These are phyloP conservation scores for Aspergillus arachidicola DNA, from an alignment of 2,329 filamentous ascomycete species.

Conservation along the genomic window DNA sequence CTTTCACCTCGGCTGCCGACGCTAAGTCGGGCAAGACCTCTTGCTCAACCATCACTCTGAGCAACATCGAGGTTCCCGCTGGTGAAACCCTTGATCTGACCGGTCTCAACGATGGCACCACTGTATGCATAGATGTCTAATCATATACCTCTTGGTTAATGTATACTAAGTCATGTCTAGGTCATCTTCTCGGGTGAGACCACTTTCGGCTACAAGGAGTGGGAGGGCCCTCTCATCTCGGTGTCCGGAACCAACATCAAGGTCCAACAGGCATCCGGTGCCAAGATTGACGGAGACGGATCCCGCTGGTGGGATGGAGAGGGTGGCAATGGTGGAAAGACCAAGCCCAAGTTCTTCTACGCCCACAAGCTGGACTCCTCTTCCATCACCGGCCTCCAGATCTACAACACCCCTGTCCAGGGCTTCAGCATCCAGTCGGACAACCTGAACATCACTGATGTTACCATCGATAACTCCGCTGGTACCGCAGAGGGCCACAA, in stretches of 20 bases:
- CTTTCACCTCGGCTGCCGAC: constrained; percentile 33
- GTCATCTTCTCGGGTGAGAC: constrained; percentile 68
- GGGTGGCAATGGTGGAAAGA: constrained; percentile 62
- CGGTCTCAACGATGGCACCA: constrained; percentile 34
- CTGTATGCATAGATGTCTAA: constrained; percentile 20
- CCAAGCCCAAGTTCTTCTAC: constrained; percentile 67
- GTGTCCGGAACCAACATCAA: constrained; percentile 61
- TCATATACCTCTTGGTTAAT: not conserved
- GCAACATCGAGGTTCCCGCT: constrained; percentile 39
- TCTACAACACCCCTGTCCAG: constrained; percentile 40
- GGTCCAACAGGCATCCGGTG: constrained; percentile 48
- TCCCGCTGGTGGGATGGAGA: constrained; percentile 63
- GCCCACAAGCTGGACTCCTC: constrained; percentile 39
- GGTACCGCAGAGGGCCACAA: constrained; percentile 55
- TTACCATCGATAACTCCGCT: constrained; percentile 61
- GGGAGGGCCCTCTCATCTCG: constrained; percentile 65
- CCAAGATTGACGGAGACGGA: constrained; percentile 59
- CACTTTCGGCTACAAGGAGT: constrained; percentile 68
- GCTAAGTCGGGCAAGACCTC: constrained; percentile 31
- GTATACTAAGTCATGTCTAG: constrained; percentile 21
- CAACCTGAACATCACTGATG: constrained; percentile 52
- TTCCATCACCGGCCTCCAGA: constrained; percentile 32
- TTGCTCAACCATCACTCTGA: constrained; percentile 43
- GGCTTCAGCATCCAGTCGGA: constrained; percentile 48
- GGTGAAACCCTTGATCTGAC: constrained; percentile 41